Base-by-base conservation (phyloP, 2,329 filamentous ascomycete genomes). In the Ascochyta rabiei region DNA sequence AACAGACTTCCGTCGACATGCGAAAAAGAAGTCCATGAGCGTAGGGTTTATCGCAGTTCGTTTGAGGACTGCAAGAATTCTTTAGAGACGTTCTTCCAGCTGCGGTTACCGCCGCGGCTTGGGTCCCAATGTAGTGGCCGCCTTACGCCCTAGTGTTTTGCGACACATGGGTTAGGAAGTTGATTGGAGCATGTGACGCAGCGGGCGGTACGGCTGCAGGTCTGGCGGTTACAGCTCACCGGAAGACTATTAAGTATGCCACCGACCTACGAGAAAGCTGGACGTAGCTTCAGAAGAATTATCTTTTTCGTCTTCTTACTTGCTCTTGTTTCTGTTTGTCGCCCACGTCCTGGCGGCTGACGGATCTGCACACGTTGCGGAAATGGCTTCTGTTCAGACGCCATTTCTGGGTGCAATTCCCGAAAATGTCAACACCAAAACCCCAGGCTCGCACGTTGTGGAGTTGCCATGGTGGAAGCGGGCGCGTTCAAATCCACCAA, bases 181-280 rank as follows among this genome's bases (percentile, higher is more conserved):
- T 55, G 52, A 56, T 56, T 51, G 53, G 48, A 44, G 43, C 43
- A 23, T 56, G 53, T 43, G 48, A 48, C 53, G 46, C 43, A 51
- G 53, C 48, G 40, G 48, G 43, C 48, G 43, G 38, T 56, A 51
- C 8, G 33, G 39, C 38, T 38, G 46, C 47, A 48, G 24, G 42
- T 40, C 40, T 33, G 42, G 53, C 53, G 53, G 47, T 40, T 56
- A 56, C 47, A 39, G 31, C 38, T 42, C 35, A 43, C 30, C 15
- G 31, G 15, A 18, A 16, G 19, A 38, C 26, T 35, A 4, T 56
- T 52, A 51, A 52, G 38, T 56, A 56, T 33, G n/a, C n/a, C n/a
- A n/a, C n/a, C n/a, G n/a, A n/a, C n/a, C n/a, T n/a, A n/a, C n/a
- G n/a, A n/a, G n/a, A n/a, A n/a, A n/a, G n/a, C n/a, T n/a, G n/a